phyloP scores from a whole-genome alignment of 2,329 filamentous ascomycete genomes.

The Colletotrichum kahawae region DNA sequence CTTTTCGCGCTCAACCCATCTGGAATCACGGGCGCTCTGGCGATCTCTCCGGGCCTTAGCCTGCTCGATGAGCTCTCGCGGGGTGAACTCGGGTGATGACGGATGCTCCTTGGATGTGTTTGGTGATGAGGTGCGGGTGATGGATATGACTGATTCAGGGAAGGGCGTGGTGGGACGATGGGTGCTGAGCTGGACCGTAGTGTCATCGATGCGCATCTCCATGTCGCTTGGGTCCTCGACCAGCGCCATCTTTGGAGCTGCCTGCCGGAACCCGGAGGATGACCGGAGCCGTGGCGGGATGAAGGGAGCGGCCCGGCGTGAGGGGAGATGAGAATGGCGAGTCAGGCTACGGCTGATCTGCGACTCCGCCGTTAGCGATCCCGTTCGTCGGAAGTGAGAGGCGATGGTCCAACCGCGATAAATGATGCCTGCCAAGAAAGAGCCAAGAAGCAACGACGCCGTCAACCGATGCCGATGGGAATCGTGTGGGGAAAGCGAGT shows the following conservation, averaged over 20 bases:
- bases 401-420: neutral
- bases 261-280: fast-evolving
- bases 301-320: neutral
- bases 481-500: neutral
- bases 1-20: neutral
- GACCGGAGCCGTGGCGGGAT: neutral
- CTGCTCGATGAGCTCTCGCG: neutral
- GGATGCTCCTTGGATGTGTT: neutral
- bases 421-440: neutral
- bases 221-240: neutral
- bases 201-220: neutral
- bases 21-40: neutral
- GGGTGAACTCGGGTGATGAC: neutral
- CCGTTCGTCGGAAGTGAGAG: neutral
- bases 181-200: neutral
- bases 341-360: neutral
- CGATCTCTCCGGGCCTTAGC: neutral
- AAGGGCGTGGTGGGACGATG: neutral
- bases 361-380: neutral
- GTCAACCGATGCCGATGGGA: neutral
- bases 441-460: neutral
- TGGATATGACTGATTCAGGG: neutral
- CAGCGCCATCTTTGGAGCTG: neutral
- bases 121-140: neutral
- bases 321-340: neutral